phyloP scores from a whole-genome alignment of 2,329 filamentous ascomycete species.

The Onygenales sp. region DNA sequence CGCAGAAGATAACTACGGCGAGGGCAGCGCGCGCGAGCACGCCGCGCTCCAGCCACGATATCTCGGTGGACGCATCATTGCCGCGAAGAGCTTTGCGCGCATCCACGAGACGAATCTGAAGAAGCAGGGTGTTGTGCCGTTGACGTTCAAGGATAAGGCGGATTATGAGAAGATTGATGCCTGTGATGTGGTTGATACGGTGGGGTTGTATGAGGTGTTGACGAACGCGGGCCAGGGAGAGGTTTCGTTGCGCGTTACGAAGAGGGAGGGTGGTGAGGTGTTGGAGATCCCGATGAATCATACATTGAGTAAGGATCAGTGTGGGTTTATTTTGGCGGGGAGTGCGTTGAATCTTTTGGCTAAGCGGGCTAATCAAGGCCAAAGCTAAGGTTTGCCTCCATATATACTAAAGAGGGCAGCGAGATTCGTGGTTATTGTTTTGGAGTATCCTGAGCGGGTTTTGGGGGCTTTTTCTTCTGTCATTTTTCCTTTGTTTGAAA shows the following conservation, averaged over 20 bases:
- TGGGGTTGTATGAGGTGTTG: slow-evolving; percentile 76
- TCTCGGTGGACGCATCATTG: slow-evolving; percentile 72
- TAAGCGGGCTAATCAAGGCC: slow-evolving; percentile 38
- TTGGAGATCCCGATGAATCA: slow-evolving; percentile 71
- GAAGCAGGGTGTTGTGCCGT: slow-evolving; percentile 92
- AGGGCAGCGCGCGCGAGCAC: slow-evolving; percentile 81
- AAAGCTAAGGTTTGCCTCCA: background rate
- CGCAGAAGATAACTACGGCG: slow-evolving; percentile 95
- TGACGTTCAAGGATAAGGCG: slow-evolving; percentile 79
- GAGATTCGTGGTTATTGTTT: background rate
- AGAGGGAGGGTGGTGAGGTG: slow-evolving; percentile 52
- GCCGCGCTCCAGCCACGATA: slow-evolving; percentile 86
- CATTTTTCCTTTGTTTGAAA: background rate
- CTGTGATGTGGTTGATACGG: slow-evolving; percentile 72
- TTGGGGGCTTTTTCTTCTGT: background rate
- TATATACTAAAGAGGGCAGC: background rate
- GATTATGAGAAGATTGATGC: slow-evolving; percentile 81
- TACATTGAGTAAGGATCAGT: slow-evolving; percentile 81
- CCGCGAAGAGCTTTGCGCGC: slow-evolving; percentile 78
- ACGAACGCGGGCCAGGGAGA: slow-evolving; percentile 66
- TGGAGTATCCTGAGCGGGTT: background rate
- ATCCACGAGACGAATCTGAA: slow-evolving; percentile 96
- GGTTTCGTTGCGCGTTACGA: slow-evolving; percentile 59
- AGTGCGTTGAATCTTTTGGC: slow-evolving; percentile 87
- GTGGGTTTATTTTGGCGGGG: slow-evolving; percentile 82